These are phyloP conservation scores for Kokia cookei DNA, from an alignment of 441 rosid genomes.

Conservation along the genomic window DNA sequence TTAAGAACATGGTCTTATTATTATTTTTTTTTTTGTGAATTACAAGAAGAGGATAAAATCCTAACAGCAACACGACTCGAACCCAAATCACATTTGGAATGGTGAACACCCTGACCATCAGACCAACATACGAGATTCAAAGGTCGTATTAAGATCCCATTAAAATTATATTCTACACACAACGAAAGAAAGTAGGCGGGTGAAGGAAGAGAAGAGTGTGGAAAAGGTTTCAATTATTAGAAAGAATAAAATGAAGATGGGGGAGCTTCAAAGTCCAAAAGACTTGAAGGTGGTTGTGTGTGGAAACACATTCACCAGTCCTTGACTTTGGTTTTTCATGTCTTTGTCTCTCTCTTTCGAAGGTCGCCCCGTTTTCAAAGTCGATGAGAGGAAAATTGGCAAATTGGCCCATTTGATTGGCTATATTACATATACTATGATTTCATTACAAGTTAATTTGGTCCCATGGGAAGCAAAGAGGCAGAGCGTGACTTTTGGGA, in stretches of 20 bases:
- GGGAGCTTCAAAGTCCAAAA: slow-evolving; percentile 17
- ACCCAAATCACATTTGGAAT: accelerated
- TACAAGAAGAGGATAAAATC: no score
- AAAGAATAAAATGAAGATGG: no score
- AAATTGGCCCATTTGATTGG: slow-evolving; percentile 26
- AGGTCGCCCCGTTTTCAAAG: slow-evolving; percentile 58
- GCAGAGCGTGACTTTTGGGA: slow-evolving; percentile 23
- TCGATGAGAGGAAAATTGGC: slow-evolving; percentile 14
- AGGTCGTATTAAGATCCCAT: no score
- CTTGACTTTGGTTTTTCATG: background rate
- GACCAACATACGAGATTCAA: no score
- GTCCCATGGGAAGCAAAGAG: slow-evolving; percentile 1
- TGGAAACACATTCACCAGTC: background rate
- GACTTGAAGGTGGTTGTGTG: background rate
- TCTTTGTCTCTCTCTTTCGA: background rate
- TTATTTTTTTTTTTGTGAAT: no score
- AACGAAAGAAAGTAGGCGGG: background rate
- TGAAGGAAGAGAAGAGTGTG: no score
- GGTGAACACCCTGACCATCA: no score
- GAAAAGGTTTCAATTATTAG: no score
- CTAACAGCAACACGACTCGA: no score
- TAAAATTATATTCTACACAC: no score
- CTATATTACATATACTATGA: background rate
- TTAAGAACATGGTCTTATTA: no score
- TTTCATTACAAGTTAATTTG: slow-evolving; percentile 7